Evolutionary conservation across 495 filamentous ascomycete species (phyloP).

Genomic region (Letharia columbiana): DNA sequence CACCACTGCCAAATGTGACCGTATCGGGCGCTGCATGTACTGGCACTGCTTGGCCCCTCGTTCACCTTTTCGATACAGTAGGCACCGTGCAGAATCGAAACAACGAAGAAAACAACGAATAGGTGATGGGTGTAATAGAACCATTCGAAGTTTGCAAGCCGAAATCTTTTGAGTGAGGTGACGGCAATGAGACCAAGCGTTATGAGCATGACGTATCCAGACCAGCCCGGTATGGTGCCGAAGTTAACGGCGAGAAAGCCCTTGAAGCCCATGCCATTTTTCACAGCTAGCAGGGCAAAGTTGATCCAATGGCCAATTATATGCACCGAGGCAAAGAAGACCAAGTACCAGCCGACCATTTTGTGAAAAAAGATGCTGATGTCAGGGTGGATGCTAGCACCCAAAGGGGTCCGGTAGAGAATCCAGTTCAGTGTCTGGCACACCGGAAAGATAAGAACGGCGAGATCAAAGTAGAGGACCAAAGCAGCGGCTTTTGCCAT

Average conservation of each 20-base stretch:
- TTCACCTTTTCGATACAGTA: conserved; percentile 79
- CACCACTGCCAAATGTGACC: conserved; percentile 77
- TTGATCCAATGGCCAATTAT: conserved; percentile 77
- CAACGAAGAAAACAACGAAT: conserved; percentile 70
- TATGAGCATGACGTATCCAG: conserved; percentile 68
- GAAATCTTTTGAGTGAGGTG: conserved; percentile 60
- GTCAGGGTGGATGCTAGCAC: conserved; percentile 71
- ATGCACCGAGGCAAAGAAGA: conserved; percentile 74
- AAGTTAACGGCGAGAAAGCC: conserved; percentile 64
- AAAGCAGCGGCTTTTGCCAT: conserved; percentile 63
- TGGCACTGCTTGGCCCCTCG: conserved; percentile 58
- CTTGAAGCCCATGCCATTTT: conserved; percentile 61
- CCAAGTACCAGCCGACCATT: conserved; percentile 69
- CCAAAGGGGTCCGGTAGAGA: conserved; percentile 62
- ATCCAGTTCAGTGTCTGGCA: conserved; percentile 72
- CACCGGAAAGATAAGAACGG: conserved; percentile 66
- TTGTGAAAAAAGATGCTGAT: conserved; percentile 80
- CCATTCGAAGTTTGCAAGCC: conserved; percentile 64
- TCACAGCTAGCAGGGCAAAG: conserved; percentile 61
- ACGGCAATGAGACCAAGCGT: conserved; percentile 57
- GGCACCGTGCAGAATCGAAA: conserved; percentile 72
- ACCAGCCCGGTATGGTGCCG: conserved; percentile 67
- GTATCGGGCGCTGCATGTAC: conserved; percentile 30
- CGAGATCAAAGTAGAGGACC: conserved; percentile 66
- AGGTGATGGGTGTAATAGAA: conserved; percentile 78